Conservation (phyloP, 305 asterid species). For the Solanum hybrid region DNA sequence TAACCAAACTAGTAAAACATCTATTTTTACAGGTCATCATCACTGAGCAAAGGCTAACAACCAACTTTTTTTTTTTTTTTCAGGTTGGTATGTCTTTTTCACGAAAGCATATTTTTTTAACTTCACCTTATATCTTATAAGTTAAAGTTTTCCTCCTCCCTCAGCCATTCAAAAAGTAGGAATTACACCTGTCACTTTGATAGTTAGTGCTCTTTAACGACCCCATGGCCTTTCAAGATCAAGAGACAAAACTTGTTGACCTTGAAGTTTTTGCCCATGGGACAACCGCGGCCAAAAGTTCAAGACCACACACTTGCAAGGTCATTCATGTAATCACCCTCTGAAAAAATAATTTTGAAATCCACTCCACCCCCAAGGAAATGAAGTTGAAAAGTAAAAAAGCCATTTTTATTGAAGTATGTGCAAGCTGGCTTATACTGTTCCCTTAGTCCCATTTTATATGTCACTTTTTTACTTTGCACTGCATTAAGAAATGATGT, state of each 20-base stretch:
- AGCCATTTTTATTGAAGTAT: background rate
- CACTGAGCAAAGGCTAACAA: background rate
- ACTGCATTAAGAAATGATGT: too few relatives aligned
- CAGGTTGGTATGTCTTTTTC: background rate
- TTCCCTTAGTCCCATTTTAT: too few relatives aligned
- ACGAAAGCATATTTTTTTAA: background rate
- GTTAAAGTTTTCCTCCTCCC: background rate
- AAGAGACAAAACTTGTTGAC: background rate
- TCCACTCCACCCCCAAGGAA: too few relatives aligned
- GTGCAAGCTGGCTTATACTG: background rate
- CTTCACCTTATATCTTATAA: background rate
- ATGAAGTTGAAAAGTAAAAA: background rate
- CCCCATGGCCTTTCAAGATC: background rate
- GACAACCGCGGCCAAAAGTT: background rate
- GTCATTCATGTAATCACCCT: too few relatives aligned
- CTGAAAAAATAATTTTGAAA: too few relatives aligned
- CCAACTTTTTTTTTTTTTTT: background rate
- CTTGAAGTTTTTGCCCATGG: background rate
- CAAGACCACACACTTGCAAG: too few relatives aligned
- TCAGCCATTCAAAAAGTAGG: background rate
- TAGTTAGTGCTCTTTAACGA: too few relatives aligned
- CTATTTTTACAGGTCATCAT: background rate
- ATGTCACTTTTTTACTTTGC: too few relatives aligned
- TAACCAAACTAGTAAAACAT: background rate
- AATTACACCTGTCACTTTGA: background rate